Base-by-base conservation (phyloP, 768 basidiomycete genomes). In the Sarcodon aspratus region DNA sequence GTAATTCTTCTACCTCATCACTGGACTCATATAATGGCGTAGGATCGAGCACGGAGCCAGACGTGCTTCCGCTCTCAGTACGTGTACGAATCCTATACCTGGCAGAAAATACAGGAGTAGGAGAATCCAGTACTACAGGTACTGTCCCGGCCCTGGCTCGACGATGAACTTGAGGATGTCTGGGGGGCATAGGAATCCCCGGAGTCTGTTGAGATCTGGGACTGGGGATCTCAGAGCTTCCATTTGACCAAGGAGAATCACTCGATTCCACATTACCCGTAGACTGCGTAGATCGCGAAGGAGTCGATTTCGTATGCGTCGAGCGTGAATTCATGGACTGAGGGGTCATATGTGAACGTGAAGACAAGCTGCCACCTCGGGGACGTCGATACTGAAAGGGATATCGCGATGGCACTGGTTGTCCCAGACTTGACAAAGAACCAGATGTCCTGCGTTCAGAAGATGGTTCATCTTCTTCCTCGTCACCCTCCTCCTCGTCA, bases 351-450 rank as follows among this genome's bases (percentile, higher is more conserved):
- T 61, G 60, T n/a, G 61, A 63, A 7, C 51, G 15, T 54, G 71
- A 61, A 32, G 64, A 63, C 21, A 60, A 49, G 53, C 62, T 66
- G 11, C 64, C 67, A 0, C 78, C 74, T 7, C 75, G 73, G 1
- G 60, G 54, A 2, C 72, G 72, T 15, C 80, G 78, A 62, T 77
- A 75, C 47, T 76, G 71, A 72, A 85, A 85, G 9, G 83, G 85
- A 57, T 82, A 84, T 0, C 80, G 74, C 18, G 84, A 79, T 33
- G 67, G 63, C 47, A 91, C 71, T 1, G 86, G 88, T 18, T 84
- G 81, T 3, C 89, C 89, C 6, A 92, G 74, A 52, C 83, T 86
- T 3, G 88, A 91, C 80, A 92, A 80, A 7, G 89, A 91, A 15
- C 79, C 85, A 0, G 86, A 87, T 5, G 78, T 82, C 13, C 80